phyloP scores from a whole-genome alignment of 2,329 filamentous ascomycete species.

The Curvularia eragrostidis region DNA sequence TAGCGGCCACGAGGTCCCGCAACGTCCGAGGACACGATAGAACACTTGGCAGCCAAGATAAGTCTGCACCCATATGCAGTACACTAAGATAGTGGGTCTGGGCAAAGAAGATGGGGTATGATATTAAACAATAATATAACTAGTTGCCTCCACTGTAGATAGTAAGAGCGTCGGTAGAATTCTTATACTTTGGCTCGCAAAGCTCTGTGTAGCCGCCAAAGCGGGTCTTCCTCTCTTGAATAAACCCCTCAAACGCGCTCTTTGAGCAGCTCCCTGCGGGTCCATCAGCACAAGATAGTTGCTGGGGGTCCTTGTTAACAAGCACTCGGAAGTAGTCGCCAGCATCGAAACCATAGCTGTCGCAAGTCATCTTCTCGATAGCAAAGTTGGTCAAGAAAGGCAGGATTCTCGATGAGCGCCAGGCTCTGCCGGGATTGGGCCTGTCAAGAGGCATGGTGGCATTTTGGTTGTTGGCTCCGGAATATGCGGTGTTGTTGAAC shows the following conservation, averaged over 20 bases:
- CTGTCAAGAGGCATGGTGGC: conserved; percentile 68
- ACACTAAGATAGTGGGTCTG: not conserved
- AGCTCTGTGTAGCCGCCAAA: conserved; percentile 54
- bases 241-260: conserved; percentile 52
- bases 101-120: not conserved
- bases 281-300: conserved; percentile 58
- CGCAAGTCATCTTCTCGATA: conserved; percentile 69
- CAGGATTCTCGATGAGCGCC: conserved; percentile 68
- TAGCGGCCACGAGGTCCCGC: conserved; percentile 2
- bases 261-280: conserved; percentile 60
- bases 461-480: conserved; percentile 62
- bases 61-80: not conserved
- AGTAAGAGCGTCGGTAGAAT: conserved; percentile 52
- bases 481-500: conserved; percentile 70
- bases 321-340: conserved; percentile 61
- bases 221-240: conserved; percentile 52
- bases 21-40: conserved; percentile 1
- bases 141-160: conserved; percentile 18
- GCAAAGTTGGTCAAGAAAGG: conserved; percentile 72
- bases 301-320: conserved; percentile 60
- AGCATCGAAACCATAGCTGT: conserved; percentile 60
- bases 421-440: conserved; percentile 69
- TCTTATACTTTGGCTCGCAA: conserved; percentile 53
- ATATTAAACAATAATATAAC: conserved; percentile 5
- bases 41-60: conserved; percentile 7